Conservation (phyloP, 2,329 filamentous ascomycete genomes). For the Pseudocercospora eumusae region DNA sequence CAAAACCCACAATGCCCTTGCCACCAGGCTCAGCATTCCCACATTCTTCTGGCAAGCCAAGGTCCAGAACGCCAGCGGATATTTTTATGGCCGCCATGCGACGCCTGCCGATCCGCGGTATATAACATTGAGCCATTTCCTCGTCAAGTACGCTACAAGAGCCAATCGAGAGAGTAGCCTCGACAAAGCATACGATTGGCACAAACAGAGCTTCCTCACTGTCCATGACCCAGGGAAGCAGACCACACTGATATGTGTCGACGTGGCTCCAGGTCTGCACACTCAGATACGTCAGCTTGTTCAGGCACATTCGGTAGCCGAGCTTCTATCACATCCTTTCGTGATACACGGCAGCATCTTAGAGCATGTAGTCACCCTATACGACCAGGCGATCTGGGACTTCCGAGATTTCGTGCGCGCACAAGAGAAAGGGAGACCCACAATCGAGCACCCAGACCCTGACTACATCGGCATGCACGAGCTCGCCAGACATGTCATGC, state of each 20-base stretch:
- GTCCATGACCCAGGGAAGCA: background rate
- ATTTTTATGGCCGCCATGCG: conserved; percentile 12
- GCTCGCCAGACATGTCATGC: conserved; percentile 28
- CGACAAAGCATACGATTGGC: conserved; percentile 19
- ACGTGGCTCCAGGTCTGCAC: background rate
- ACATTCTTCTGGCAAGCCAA: conserved; percentile 20
- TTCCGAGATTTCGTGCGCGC: conserved; percentile 26
- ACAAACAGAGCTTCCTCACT: conserved; percentile 21
- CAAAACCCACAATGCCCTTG: background rate
- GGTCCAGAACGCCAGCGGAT: conserved; percentile 18
- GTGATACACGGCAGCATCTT: conserved; percentile 22
- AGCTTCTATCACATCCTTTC: conserved; percentile 17
- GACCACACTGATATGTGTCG: conserved; percentile 19
- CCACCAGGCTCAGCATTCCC: background rate
- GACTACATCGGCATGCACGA: conserved; percentile 28
- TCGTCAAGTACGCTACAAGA: conserved; percentile 20
- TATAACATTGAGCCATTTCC: conserved; percentile 20
- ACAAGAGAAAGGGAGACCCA: conserved; percentile 19
- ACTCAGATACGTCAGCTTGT: background rate
- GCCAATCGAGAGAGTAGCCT: background rate
- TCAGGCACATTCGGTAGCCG: background rate
- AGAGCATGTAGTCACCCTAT: conserved; percentile 21
- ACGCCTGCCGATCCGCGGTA: background rate
- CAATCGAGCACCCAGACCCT: conserved; percentile 1
- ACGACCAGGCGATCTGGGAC: conserved; percentile 24